Percentiles rank a stretch among this genome's conserved stretches.
These are phyloP conservation scores for Fusarium albosuccineum DNA, from an alignment of 2,329 filamentous ascomycete genomes.

Conservation along the genomic window DNA sequence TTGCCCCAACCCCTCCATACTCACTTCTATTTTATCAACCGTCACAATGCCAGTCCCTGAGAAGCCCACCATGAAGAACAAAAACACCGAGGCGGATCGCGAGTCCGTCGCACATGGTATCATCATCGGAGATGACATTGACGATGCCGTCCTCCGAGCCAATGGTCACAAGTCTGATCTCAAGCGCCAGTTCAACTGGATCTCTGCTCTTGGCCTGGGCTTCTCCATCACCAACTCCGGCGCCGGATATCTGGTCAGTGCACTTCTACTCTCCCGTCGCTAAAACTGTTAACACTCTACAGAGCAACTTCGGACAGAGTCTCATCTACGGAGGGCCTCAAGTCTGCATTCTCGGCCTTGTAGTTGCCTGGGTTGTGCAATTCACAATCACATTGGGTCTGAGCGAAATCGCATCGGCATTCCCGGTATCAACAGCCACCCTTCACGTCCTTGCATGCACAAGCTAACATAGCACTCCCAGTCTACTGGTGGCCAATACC, in stretches of 20 bases:
- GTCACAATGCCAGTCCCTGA: neutral
- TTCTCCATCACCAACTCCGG: slow-evolving; percentile 31
- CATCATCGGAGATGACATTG: slow-evolving; percentile 13
- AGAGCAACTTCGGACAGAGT: slow-evolving; percentile 29
- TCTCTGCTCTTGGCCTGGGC: slow-evolving; percentile 21
- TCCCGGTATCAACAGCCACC: slow-evolving; percentile 10
- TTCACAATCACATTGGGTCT: slow-evolving; percentile 22
- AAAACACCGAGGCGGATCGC: slow-evolving; percentile 5
- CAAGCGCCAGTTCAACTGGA: slow-evolving; percentile 28
- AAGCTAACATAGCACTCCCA: neutral
- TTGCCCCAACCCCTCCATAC: neutral
- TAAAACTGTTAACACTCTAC: neutral
- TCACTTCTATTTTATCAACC: neutral
- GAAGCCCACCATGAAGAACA: slow-evolving; percentile 1
- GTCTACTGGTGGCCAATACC: slow-evolving; percentile 29
- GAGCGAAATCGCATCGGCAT: slow-evolving; percentile 25
- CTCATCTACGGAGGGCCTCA: slow-evolving; percentile 26
- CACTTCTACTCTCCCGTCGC: neutral
- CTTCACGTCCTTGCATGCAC: neutral
- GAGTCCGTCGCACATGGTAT: slow-evolving; percentile 16
- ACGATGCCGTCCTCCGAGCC: slow-evolving; percentile 22
- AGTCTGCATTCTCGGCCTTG: slow-evolving; percentile 11
- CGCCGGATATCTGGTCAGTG: slow-evolving; percentile 22
- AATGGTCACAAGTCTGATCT: slow-evolving; percentile 23
- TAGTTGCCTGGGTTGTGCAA: slow-evolving; percentile 22